A percentile compares a stretch with the other conserved stretches of the same genome.
Evolutionary conservation across 2,329 filamentous ascomycete genomes (phyloP).

Genomic region (Neoarthrinium moseri): DNA sequence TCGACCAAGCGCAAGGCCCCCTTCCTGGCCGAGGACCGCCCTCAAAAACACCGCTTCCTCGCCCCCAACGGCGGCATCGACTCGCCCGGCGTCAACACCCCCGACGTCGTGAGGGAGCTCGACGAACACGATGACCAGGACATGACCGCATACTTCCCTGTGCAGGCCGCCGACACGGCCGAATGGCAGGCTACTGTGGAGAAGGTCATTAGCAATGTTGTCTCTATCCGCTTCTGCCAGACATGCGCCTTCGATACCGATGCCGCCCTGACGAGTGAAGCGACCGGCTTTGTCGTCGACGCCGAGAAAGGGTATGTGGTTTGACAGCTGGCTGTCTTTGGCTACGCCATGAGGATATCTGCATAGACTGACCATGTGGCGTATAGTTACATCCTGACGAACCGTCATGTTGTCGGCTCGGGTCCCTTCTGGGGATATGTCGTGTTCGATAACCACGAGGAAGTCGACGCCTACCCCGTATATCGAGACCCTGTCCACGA

Average conservation of each 20-base stretch:
- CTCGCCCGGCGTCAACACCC: slow-evolving; percentile 49
- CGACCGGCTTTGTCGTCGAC: slow-evolving; percentile 96
- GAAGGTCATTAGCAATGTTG: slow-evolving; percentile 88
- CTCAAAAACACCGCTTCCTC: slow-evolving; percentile 36
- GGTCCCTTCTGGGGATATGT: slow-evolving; percentile 98
- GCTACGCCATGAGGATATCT: neutral
- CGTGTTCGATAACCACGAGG: slow-evolving; percentile 97
- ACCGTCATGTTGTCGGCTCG: slow-evolving; percentile 89
- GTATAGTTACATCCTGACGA: slow-evolving; percentile 73
- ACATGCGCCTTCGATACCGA: slow-evolving; percentile 99
- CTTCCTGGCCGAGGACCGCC: slow-evolving; percentile 38
- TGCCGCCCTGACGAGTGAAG: slow-evolving; percentile 86
- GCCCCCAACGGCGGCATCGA: slow-evolving; percentile 46
- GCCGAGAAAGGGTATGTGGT: slow-evolving; percentile 75
- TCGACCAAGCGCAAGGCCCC: slow-evolving; percentile 54
- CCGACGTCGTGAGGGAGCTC: slow-evolving; percentile 34
- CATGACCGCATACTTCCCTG: slow-evolving; percentile 37
- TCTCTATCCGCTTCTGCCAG: slow-evolving; percentile 98
- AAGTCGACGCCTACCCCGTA: slow-evolving; percentile 93
- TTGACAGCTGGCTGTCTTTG: neutral
- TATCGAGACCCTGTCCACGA: slow-evolving; percentile 99
- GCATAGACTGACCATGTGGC: neutral
- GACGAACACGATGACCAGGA: slow-evolving; percentile 41
- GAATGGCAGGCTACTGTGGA: slow-evolving; percentile 98
- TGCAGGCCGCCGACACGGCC: slow-evolving; percentile 55